These are phyloP conservation scores for Monosporascus sp. DNA, from an alignment of 2,329 filamentous ascomycete genomes.

Conservation along the genomic window DNA sequence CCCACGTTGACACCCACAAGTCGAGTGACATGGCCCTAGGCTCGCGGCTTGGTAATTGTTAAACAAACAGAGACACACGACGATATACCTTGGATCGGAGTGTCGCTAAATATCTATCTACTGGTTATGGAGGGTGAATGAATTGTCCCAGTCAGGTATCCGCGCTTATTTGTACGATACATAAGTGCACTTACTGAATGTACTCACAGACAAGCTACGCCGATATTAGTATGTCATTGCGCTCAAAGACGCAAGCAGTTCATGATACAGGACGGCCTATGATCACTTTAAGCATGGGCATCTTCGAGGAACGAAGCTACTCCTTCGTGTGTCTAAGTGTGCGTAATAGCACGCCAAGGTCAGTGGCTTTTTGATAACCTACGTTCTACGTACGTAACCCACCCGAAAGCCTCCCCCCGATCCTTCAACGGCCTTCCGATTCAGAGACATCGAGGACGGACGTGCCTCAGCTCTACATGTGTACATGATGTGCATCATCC, in stretches of 20 bases:
- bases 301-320: not conserved
- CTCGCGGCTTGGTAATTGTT: constrained; percentile 19
- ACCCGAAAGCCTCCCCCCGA: not conserved
- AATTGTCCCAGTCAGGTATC: too few relatives aligned
- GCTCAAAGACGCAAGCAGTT: not conserved
- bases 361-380: not conserved
- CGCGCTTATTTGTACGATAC: too few relatives aligned
- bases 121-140: too few relatives aligned
- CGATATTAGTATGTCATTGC: too few relatives aligned
- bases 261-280: not conserved
- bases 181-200: too few relatives aligned
- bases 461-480: not conserved
- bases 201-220: too few relatives aligned
- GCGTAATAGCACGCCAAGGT: not conserved
- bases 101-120: too few relatives aligned
- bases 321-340: not conserved
- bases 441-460: not conserved
- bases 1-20: constrained; percentile 28
- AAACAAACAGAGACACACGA: constrained; percentile 8
- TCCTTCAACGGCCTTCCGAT: not conserved
- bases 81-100: constrained; percentile 3
- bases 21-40: constrained; percentile 19
- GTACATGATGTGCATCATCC: constrained; percentile 1
- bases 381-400: not conserved
- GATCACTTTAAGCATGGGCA: not conserved